phyloP scores from a whole-genome alignment of 805 yeast genomes.

The Kazachstania bromeliacearum region DNA sequence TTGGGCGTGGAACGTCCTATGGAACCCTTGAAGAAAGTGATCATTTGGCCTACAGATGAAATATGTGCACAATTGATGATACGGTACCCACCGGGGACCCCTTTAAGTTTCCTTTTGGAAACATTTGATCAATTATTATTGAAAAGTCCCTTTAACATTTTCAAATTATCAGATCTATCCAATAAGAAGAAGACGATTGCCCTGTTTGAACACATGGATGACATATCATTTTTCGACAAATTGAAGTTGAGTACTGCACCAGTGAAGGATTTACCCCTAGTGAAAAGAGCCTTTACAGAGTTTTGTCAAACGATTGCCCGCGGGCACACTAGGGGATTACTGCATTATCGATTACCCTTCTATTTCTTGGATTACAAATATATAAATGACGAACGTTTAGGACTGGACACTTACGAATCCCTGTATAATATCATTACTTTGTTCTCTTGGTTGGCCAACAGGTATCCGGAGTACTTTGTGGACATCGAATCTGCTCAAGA shows the following conservation, averaged over 20 bases:
- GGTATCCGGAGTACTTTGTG: conserved; percentile 74
- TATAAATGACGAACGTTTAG: conserved; percentile 16
- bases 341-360: conserved; percentile 38
- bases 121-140: conserved; percentile 34
- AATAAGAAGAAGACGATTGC: conserved; percentile 34
- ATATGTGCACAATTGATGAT: conserved; percentile 60
- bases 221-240: conserved; percentile 47
- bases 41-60: conserved; percentile 71
- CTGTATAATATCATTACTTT: conserved; percentile 58
- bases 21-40: conserved; percentile 47
- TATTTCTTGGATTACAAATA: conserved; percentile 19
- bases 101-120: conserved; percentile 38
- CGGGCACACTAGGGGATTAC: conserved; percentile 44
- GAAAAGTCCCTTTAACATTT: conserved; percentile 15
- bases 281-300: conserved; percentile 36
- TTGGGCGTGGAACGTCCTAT: conserved; percentile 43
- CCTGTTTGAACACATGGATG: conserved; percentile 35
- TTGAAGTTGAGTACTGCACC: conserved; percentile 56
- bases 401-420: conserved; percentile 39
- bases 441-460: conserved; percentile 77
- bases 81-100: conserved; percentile 44
- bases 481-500: conserved; percentile 69
- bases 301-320: conserved; percentile 47
- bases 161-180: conserved; percentile 21
- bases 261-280: conserved; percentile 33